phyloP scores from a whole-genome alignment of 208 protist genomes.

The Crithidia expoeki region DNA sequence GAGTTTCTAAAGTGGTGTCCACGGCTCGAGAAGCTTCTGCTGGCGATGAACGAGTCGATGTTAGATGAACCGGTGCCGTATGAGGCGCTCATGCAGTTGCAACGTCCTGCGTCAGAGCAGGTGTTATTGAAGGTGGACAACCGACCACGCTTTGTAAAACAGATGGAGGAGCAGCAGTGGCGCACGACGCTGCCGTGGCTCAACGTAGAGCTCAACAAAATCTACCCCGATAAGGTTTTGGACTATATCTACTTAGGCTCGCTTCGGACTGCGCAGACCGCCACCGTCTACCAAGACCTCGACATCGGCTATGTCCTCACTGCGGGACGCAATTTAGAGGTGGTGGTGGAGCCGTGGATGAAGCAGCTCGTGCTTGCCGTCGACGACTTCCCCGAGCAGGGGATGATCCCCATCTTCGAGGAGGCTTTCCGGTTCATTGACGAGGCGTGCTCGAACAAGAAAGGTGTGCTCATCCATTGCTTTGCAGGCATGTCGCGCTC shows the following conservation, averaged over 20 bases:
- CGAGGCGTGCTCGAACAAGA: constrained; percentile 49
- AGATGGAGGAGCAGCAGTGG: constrained; percentile 67
- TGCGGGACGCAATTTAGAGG: constrained; percentile 68
- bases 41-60: constrained; percentile 76
- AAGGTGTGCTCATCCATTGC: constrained; percentile 88
- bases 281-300: constrained; percentile 81
- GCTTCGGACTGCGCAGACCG: constrained; percentile 80
- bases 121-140: constrained; percentile 75
- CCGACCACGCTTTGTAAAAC: constrained; percentile 65
- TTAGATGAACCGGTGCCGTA: constrained; percentile 55
- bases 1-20: constrained; percentile 67
- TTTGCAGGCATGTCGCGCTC: constrained; percentile 92
- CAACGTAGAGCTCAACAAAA: constrained; percentile 79
- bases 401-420: constrained; percentile 64
- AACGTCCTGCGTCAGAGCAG: not conserved
- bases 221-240: constrained; percentile 91
- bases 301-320: constrained; percentile 86
- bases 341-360: constrained; percentile 74
- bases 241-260: constrained; percentile 87
- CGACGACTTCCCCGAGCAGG: constrained; percentile 80
- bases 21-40: constrained; percentile 53
- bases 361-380: constrained; percentile 72
- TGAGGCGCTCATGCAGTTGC: constrained; percentile 24
- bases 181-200: constrained; percentile 56
- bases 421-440: constrained; percentile 86